Evolutionary conservation across 306 rosid species (phyloP), one percentile per base, ranked within the genome.

Genomic region (Dalbergia cochinchinensis): DNA sequence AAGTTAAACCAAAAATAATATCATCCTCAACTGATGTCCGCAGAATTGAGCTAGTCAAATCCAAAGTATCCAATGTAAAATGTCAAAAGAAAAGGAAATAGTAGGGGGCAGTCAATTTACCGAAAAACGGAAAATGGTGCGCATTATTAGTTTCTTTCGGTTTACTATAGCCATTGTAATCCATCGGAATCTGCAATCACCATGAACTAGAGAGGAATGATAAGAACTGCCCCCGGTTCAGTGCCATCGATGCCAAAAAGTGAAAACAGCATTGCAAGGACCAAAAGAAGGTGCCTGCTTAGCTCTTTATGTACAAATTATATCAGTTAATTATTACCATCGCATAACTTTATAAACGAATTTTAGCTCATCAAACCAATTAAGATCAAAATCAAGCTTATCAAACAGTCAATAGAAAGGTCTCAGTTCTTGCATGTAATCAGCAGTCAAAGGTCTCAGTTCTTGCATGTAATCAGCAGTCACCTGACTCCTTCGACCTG

Each of bases 401-500:
- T 45, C 34, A 67, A 20, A 45, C 72, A 65, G 15, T 63, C 20
- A 7, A 34, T 3, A 33, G 10, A 14, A 14, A 63, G 14, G 50
- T 8, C 37, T 37, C 9, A 11, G 18, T 44, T 19, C 72, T 3
- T 45, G 34, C 7, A 50, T 45, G 16, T 15, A 31, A 70, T 31
- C 45, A 51, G 11, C 63, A 51, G 16, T 15, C 20, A 71, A 14
- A 63, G 14, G 50, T 8, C 37, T 37, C 9, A 11, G 18, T 44
- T 19, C 72, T 3, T 45, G 34, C 7, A 50, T 45, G 16, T 15
- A 31, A 70, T 31, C 45, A 51, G 11, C 63, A 51, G 16, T 15
- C 20, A 71, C n/a, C 50, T 15, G 12, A 35, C 8, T 10, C 76
- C 47, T 54, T 69, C 76, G 35, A 54, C 35, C 35, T 51, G 64